Percentiles rank a stretch among this genome's conserved stretches.
Conservation (phyloP, 352 stramenopile genomes). For the Phytophthora pistaciae region DNA sequence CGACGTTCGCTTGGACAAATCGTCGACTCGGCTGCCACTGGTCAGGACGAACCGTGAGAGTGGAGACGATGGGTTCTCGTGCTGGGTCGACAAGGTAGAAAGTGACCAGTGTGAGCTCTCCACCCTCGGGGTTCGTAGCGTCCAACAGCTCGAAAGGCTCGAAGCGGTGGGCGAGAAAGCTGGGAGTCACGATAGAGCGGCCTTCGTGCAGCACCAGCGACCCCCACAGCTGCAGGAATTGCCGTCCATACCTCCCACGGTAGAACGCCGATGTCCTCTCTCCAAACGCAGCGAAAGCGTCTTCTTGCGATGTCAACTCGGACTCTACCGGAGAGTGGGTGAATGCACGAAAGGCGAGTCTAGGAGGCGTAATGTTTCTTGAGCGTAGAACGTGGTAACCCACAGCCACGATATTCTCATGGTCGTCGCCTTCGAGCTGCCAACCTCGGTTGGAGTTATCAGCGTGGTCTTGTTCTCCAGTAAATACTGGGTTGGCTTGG, state of each 20-base stretch:
- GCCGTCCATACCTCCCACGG: slow-evolving; percentile 10
- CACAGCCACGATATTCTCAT: slow-evolving; percentile 21
- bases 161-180: slow-evolving; percentile 15
- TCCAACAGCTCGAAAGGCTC: slow-evolving; percentile 27
- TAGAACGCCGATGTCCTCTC: slow-evolving; percentile 23
- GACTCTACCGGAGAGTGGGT: slow-evolving; percentile 3
- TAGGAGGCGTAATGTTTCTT: slow-evolving; percentile 19
- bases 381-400: slow-evolving; percentile 17
- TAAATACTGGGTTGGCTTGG: slow-evolving; percentile 4
- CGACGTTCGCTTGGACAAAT: slow-evolving; percentile 29
- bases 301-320: slow-evolving; percentile 10
- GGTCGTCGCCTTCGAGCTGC: slow-evolving; percentile 14
- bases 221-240: slow-evolving; percentile 26
- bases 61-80: slow-evolving; percentile 12
- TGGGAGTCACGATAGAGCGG: slow-evolving; percentile 18
- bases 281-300: slow-evolving; percentile 20
- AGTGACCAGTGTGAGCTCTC: slow-evolving; percentile 22
- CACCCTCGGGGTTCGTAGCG: slow-evolving; percentile 8
- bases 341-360: slow-evolving; percentile 18
- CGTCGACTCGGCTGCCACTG: slow-evolving; percentile 24
- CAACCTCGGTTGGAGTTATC: slow-evolving; percentile 18
- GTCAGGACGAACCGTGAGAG: slow-evolving; percentile 8
- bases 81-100: slow-evolving; percentile 28
- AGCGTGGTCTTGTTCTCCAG: neutral
- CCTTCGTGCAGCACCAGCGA: slow-evolving; percentile 20